Evolutionary conservation across 805 yeast species (phyloP), one percentile per base, ranked within the genome.

Genomic region (Kodamaea laetipori): DNA sequence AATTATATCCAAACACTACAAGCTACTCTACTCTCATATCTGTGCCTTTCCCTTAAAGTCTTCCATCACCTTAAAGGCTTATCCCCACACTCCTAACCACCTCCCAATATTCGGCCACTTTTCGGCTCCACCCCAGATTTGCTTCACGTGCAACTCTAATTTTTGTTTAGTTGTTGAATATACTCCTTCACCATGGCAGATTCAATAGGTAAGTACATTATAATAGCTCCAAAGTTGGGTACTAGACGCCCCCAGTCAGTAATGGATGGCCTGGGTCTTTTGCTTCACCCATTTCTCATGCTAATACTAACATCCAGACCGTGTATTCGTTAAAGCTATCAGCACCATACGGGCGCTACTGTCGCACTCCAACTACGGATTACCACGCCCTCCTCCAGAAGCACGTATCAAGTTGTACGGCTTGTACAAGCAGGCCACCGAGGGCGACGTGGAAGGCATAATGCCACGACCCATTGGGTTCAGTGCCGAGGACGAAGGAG

Each of bases 391-490:
- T 0, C 90, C 94, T 0, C 76, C 86, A 2, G 84, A 81, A 41
- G 77, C 71, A 47, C 63, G 95, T 25, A 80, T 84, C 45, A 74
- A 73, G 50, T 71, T 88, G 3, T 88, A 88, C 60, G 96, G 95
- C 0, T 72, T 88, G 39, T 88, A 87, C 65, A 89, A 88, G 55
- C 96, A 88, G 58, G 90, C 95, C 1, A 88, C 95, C 4, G 92
- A 86, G 62, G 96, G 96, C 6, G 81, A 88, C 59, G 89, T 86
- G 6, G 77, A 75, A 37, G 83, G 83, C 2, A 71, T 84, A 32
- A 76, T 85, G 80, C 74, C 76, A 2, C 66, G 89, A 37, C 92
- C 92, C 0, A 61, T 63, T 1, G 90, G 90, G 4, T 62, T 60
- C 32, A 62, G 77, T 1, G 69, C 77, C 6, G 88, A 82, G 50